phyloP scores from a whole-genome alignment of 257 asterid genomes.

The Paraleonurus japonicus region DNA sequence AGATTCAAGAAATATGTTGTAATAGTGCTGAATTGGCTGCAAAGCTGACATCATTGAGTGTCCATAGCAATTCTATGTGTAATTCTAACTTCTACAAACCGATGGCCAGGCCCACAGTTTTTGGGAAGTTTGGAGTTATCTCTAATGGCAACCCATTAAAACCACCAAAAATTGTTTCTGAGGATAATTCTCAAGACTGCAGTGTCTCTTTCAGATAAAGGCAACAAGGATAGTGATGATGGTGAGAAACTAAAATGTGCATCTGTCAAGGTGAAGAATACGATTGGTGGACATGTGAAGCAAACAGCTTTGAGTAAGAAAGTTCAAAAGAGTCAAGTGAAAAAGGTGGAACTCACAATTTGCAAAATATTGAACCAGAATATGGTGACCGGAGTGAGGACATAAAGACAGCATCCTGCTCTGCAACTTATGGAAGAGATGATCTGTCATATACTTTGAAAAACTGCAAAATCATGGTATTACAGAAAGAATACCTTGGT shows the following conservation, averaged over 20 bases:
- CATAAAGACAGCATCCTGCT: constrained; percentile 25
- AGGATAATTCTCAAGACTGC: constrained; percentile 34
- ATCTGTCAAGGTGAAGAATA: constrained; percentile 31
- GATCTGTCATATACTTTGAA: constrained; percentile 24
- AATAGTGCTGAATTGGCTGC: constrained; percentile 30
- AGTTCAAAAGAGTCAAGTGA: constrained; percentile 22
- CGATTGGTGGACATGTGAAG: constrained; percentile 26
- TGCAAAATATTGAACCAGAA: constrained; percentile 29
- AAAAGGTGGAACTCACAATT: constrained; percentile 14
- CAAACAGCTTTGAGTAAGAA: constrained; percentile 27
- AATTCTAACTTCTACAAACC: constrained; percentile 25
- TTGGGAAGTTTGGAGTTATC: constrained; percentile 59
- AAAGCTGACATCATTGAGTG: constrained; percentile 28
- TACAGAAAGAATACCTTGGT: constrained; percentile 22
- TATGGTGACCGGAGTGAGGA: constrained; percentile 27
- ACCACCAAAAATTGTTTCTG: constrained; percentile 45
- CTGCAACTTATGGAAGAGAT: constrained; percentile 31
- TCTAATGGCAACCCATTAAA: constrained; percentile 47
- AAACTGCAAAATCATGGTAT: constrained; percentile 29
- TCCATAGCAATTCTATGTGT: constrained; percentile 24
- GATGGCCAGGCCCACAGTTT: constrained; percentile 46
- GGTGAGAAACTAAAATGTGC: constrained; percentile 26
- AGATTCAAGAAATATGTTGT: constrained; percentile 23
- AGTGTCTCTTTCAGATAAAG: constrained; percentile 18
- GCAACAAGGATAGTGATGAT: constrained; percentile 25